Base-by-base conservation (phyloP, 139 green algal species). In the Axilococcus clingmanii region DNA sequence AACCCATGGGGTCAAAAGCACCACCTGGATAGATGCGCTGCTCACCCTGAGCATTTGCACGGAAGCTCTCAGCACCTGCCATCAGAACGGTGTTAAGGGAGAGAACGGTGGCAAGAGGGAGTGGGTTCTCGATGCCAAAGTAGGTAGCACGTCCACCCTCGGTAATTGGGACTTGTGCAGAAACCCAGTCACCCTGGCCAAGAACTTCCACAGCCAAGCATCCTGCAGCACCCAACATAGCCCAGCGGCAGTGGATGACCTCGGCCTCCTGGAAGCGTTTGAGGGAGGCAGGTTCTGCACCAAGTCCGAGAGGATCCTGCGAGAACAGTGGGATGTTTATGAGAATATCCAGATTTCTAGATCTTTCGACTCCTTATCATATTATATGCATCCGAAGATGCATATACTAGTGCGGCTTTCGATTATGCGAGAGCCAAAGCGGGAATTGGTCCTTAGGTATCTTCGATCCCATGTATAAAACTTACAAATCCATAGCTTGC, bases 1-100 rank as follows among this genome's bases (percentile, higher is more conserved):
- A 73, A 67, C 82, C 82, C 22, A 91, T 43, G 40, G 86, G 86
- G 81, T 96, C 81, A 56, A 96, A 96, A 36, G 75, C 57, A 55
- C 86, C 86, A 35, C 83, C 82, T 49, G 83, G 83, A 80, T 93
- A 93, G 48, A 79, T 76, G 49, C 76, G 59, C 72, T 84, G 77
- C 51, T 68, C 71, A 28, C 54, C 29, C 59, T 88, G 81, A 8
- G 65, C 79, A 24, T 69, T 71, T 51, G 63, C 68, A 42, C 85
- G 76, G 40, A 76, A 57, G 29, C 58, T 64, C 83, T 94, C 85
- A 33, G 58, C 72, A 29, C 72, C 63, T 34, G 66, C 82, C 52
- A 90, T 80, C 40, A 69, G 56, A 23, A 84, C 63, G 35, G 86
- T 64, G 55, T 71, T 79, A 51, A 91, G 59, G 45, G 67, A 72